Percentiles rank a stretch among this genome's conserved stretches.
Conservation (phyloP, 768 basidiomycete genomes). For the Leccinum aurantiacum region DNA sequence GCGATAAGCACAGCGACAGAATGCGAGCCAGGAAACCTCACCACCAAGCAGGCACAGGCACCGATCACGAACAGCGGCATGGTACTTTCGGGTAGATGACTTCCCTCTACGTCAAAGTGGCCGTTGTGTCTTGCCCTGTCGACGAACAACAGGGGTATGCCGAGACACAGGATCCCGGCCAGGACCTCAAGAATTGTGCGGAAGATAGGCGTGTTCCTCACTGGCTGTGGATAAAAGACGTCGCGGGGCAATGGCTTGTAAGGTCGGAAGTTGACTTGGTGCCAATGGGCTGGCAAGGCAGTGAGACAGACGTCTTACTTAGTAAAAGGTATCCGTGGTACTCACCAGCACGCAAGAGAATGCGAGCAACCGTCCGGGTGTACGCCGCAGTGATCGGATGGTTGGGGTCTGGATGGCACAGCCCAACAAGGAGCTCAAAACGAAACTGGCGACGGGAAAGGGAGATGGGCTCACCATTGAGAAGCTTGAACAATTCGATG, state of each 20-base stretch:
- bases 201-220: constrained; percentile 39
- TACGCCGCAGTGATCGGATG: constrained; percentile 41
- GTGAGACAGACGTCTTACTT: constrained; percentile 3
- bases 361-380: constrained; percentile 65
- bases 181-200: constrained; percentile 58
- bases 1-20: constrained; percentile 6
- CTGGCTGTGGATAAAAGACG: constrained; percentile 31
- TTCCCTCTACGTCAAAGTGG: constrained; percentile 57
- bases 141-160: constrained; percentile 76
- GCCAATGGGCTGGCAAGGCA: constrained; percentile 53
- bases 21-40: constrained; percentile 35
- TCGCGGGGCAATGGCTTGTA: constrained; percentile 65
- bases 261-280: constrained; percentile 68
- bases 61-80: constrained; percentile 64
- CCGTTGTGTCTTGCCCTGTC: constrained; percentile 47
- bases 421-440: background rate
- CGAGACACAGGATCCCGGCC: constrained; percentile 65
- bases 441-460: background rate
- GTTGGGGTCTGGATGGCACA: constrained; percentile 16
- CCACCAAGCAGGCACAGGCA: constrained; percentile 64
- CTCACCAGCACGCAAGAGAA: constrained; percentile 68
- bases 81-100: constrained; percentile 44
- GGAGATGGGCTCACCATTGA: constrained; percentile 35
- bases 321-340: constrained; percentile 1
- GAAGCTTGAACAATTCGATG: constrained; percentile 64